Evolutionary conservation across 1,284 basidiomycete genomes (phyloP), one percentile per base, ranked within the genome.

Genomic region (Boletus sp.): DNA sequence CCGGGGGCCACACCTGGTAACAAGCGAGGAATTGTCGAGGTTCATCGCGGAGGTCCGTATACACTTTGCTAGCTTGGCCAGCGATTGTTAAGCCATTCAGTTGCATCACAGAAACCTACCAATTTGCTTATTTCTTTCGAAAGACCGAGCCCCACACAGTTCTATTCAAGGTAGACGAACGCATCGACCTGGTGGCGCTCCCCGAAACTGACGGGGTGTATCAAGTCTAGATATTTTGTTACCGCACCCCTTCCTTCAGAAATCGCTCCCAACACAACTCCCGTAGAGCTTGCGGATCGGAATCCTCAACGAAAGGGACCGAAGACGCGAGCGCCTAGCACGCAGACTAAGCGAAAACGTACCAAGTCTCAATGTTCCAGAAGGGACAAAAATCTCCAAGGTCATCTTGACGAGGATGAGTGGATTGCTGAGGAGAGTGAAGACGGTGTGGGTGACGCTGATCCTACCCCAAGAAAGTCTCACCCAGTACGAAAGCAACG

Each of bases 71-170:
- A 19, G 10, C 47, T 44, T 33, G 1, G 19, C 8, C 21, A 17
- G 19, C 40, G 10, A 28, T 48, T 60, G 47, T 53, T 60, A 48
- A 52, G 48, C 1, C 33, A 55, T 38, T 14, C 30, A 21, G 21
- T 35, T 23, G 33, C 33, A 27, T 52, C 59, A 35, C 65, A 93
- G 90, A 90, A 62, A 81, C 79, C 1, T 93, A 93, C 69, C 90
- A 93, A 62, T 91, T 92, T 69, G 90, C 88, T 51, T 93, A 90
- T 70, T 93, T 92, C 72, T 79, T 93, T 65, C 83, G 89, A n/a
- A 87, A 85, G 71, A 84, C 83, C 4, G 89, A 91, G 60, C 83
- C 88, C 19, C 90, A 92, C 71, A 83, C 87, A 2, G 79, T 92
- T 11, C 76, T 91, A n/a, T 76, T 89, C 65, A 93, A 93, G 81